phyloP scores from a whole-genome alignment of 2,329 filamentous ascomycete genomes.

The Capronia epimyces region DNA sequence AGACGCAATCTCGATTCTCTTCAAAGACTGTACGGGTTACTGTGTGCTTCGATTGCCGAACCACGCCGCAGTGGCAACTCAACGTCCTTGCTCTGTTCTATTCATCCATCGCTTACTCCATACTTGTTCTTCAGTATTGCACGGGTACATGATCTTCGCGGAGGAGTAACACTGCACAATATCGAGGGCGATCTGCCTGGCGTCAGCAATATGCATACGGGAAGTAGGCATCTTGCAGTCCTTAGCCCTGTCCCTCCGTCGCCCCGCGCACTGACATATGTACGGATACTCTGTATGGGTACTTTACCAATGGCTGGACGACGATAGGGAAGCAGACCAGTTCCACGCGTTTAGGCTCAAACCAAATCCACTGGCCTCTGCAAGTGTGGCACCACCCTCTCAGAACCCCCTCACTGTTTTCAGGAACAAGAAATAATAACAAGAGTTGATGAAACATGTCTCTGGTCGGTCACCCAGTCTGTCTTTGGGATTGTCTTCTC shows the following conservation, averaged over 20 bases:
- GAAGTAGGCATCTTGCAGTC: too few species aligned
- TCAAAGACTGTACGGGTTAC: too few species aligned
- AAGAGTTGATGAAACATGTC: slow-evolving; percentile 11
- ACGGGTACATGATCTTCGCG: too few species aligned
- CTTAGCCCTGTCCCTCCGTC: too few species aligned
- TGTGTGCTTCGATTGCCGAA: slow-evolving; percentile 19
- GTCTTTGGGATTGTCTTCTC: neutral
- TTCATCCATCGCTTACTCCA: neutral
- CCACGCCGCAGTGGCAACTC: slow-evolving; percentile 12
- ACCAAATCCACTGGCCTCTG: neutral
- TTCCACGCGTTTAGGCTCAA: neutral
- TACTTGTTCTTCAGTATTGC: neutral
- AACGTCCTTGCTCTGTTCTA: neutral
- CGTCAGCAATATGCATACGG: too few species aligned
- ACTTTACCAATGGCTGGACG: neutral
- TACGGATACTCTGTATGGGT: too few species aligned
- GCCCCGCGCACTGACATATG: neutral
- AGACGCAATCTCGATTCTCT: neutral
- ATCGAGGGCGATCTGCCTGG: too few species aligned
- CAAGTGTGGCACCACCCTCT: neutral
- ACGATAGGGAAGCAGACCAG: neutral
- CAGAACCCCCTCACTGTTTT: neutral
- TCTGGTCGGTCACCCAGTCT: slow-evolving; percentile 2
- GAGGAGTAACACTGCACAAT: too few species aligned
- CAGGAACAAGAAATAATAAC: neutral